Conservation (phyloP, 2,329 filamentous ascomycete genomes). For the Xylariaceae sp. region DNA sequence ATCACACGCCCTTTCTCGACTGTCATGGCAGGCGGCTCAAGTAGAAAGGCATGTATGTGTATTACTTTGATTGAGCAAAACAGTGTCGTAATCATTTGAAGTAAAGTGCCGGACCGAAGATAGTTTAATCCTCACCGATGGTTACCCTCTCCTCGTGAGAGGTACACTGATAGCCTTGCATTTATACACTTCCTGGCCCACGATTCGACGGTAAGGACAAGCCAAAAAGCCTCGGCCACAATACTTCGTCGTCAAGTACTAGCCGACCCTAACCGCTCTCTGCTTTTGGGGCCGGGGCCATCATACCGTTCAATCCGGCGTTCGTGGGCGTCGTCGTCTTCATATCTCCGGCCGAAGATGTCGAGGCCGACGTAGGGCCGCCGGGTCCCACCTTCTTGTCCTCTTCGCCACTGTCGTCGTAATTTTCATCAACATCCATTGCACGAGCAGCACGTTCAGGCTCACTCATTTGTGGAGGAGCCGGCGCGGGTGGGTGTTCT, state of each 20-base stretch:
- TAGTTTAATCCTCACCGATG: conserved; percentile 16
- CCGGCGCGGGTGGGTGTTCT: conserved; percentile 43
- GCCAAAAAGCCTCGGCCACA: conserved; percentile 22
- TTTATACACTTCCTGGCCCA: conserved; percentile 21
- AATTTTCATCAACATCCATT: conserved; percentile 97
- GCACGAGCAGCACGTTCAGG: conserved; percentile 80
- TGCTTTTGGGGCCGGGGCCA: conserved; percentile 44
- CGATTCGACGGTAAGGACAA: conserved; percentile 22
- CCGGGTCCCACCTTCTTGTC: conserved; percentile 56
- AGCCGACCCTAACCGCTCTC: conserved; percentile 35
- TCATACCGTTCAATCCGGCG: conserved; percentile 46
- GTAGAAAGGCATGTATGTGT: not conserved
- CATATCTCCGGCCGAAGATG: conserved; percentile 46
- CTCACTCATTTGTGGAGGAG: conserved; percentile 58
- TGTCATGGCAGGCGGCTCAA: not conserved
- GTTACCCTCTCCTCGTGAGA: conserved; percentile 21
- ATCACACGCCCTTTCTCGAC: not conserved
- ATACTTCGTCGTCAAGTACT: not conserved
- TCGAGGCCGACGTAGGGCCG: conserved; percentile 41
- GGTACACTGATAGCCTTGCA: conserved; percentile 15
- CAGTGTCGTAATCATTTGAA: not conserved
- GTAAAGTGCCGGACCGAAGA: conserved; percentile 6
- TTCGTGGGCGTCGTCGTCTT: conserved; percentile 51
- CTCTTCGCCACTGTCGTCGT: conserved; percentile 90
- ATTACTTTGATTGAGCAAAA: not conserved